Evolutionary conservation across 2,329 filamentous ascomycete genomes (phyloP).

Genomic region (Alternaria arbusti): DNA sequence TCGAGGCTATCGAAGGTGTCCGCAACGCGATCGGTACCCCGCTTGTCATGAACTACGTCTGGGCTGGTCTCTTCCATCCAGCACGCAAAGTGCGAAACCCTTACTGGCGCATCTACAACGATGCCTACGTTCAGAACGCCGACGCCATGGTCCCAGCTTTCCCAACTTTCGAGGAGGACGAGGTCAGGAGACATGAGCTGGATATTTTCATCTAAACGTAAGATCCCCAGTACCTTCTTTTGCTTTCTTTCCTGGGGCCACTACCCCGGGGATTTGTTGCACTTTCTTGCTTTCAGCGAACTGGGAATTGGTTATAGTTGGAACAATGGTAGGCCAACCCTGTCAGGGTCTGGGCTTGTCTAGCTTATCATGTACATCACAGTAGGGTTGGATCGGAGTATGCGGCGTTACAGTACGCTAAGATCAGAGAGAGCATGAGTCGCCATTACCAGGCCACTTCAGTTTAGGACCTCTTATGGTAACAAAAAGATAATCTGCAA

Average conservation of each 20-base stretch:
- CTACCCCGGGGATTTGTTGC: constrained; percentile 1
- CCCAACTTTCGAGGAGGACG: constrained; percentile 82
- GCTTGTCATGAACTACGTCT: constrained; percentile 95
- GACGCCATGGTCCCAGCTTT: constrained; percentile 98
- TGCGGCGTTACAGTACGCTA: constrained; percentile 9
- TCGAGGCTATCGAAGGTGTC: constrained; percentile 96
- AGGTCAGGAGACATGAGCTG: constrained; percentile 78
- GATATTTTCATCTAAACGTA: constrained; percentile 75
- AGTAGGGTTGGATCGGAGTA: constrained; percentile 15
- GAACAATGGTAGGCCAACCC: constrained; percentile 3
- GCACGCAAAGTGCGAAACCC: constrained; percentile 92
- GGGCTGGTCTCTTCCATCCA: constrained; percentile 96
- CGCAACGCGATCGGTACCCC: constrained; percentile 92
- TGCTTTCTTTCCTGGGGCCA: not conserved
- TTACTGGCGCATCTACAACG: constrained; percentile 97
- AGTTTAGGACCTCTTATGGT: constrained; percentile 22
- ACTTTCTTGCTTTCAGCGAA: constrained; percentile 1
- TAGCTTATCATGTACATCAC: constrained; percentile 21
- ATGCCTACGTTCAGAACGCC: constrained; percentile 91
- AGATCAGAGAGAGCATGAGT: constrained; percentile 1
- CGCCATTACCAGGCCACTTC: constrained; percentile 4
- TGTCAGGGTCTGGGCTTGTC: not conserved
- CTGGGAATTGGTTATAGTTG: constrained; percentile 4
- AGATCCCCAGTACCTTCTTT: constrained; percentile 5
- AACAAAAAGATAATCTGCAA: constrained; percentile 30